phyloP scores from a whole-genome alignment of 352 stramenopile genomes.

The Plasmopara halstedii region DNA sequence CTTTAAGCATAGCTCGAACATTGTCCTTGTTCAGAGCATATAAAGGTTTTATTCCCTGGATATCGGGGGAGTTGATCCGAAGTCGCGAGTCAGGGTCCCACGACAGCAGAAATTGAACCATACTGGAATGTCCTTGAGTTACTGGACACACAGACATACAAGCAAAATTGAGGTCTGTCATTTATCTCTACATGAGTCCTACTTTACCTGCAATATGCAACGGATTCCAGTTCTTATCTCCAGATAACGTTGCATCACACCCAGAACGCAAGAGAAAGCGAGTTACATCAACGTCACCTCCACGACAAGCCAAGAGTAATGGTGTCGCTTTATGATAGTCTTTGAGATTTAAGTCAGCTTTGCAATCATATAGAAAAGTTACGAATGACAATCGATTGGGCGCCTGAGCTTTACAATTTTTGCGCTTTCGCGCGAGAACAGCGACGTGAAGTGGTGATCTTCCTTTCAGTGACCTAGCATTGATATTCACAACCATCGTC shows the following conservation, averaged over 20 bases:
- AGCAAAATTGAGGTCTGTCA: neutral
- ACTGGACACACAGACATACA: slow-evolving; percentile 7
- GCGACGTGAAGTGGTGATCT: slow-evolving; percentile 45
- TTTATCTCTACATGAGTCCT: neutral
- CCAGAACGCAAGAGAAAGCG: slow-evolving; percentile 22
- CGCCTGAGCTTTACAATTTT: neutral
- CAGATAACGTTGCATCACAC: slow-evolving; percentile 24
- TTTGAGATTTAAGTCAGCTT: slow-evolving; percentile 28
- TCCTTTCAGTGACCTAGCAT: slow-evolving; percentile 40
- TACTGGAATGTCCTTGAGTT: slow-evolving; percentile 20
- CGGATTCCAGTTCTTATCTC: slow-evolving; percentile 27
- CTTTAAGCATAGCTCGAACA: slow-evolving; percentile 21
- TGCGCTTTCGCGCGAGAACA: slow-evolving; percentile 7
- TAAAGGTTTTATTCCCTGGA: slow-evolving; percentile 30
- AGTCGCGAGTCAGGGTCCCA: slow-evolving; percentile 38
- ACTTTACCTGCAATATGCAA: slow-evolving; percentile 37
- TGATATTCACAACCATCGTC: slow-evolving; percentile 17
- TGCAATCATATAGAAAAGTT: slow-evolving; percentile 17
- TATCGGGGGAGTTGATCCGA: slow-evolving; percentile 25
- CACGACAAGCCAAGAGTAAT: slow-evolving; percentile 30
- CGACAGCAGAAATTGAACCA: slow-evolving; percentile 29
- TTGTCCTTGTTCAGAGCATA: slow-evolving; percentile 25
- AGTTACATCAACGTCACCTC: slow-evolving; percentile 16
- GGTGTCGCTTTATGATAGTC: slow-evolving; percentile 33
- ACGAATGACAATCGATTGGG: slow-evolving; percentile 18